Conservation (phyloP, 2,329 filamentous ascomycete genomes). For the Verticillium nonalfalfae region DNA sequence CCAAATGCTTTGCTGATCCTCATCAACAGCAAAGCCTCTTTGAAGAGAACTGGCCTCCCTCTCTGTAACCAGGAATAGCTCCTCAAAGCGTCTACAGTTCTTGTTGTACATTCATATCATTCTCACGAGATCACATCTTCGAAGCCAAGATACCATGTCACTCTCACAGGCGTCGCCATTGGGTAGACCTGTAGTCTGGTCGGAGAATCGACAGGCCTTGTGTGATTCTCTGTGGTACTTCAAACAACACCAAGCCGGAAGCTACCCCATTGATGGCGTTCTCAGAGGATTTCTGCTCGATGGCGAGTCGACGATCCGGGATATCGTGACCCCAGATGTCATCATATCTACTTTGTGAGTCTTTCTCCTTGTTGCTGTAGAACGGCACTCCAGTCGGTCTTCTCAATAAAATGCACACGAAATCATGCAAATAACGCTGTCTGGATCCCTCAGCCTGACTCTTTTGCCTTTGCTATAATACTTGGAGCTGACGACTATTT, state of each 20-base stretch:
- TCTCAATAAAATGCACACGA: too few relatives aligned
- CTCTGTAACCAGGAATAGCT: too few relatives aligned
- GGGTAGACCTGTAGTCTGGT: conserved; percentile 39
- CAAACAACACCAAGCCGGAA: conserved; percentile 52
- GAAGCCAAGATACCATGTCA: not conserved
- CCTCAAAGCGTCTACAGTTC: not conserved
- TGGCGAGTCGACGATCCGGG: conserved; percentile 41
- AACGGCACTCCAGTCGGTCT: too few relatives aligned
- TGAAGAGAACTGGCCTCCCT: too few relatives aligned
- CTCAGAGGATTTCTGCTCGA: conserved; percentile 55
- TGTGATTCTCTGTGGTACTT: conserved; percentile 61
- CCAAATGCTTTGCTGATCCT: too few relatives aligned
- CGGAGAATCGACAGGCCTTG: conserved; percentile 50
- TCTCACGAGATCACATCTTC: not conserved
- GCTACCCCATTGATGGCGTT: conserved; percentile 43
- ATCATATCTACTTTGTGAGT: conserved; percentile 58
- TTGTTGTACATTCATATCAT: not conserved
- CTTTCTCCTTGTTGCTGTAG: too few relatives aligned
- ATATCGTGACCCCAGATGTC: conserved; percentile 54
- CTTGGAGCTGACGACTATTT: not conserved
- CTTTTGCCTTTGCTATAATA: not conserved
- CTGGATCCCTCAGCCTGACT: not conserved
- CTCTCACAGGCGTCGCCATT: not conserved
- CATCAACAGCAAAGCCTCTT: too few relatives aligned
- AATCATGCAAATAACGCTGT: not conserved